Evolutionary conservation across 1,139 yeast genomes (phyloP).

Genomic region (Hanseniaspora sp.): DNA sequence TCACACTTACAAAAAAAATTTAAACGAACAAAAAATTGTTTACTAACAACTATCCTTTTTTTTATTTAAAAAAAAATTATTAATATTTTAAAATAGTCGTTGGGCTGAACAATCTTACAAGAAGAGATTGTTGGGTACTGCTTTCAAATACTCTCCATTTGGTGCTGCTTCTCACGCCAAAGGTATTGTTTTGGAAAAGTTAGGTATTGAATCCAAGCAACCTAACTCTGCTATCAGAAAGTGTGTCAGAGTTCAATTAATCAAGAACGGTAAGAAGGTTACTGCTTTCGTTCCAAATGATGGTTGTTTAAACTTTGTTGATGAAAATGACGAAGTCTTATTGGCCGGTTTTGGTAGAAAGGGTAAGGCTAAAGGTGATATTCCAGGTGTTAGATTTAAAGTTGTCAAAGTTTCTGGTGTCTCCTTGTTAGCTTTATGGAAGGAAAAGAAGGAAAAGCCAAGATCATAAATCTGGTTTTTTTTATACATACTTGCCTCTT

Average conservation of each 20-base stretch:
- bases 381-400: constrained; percentile 99
- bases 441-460: constrained; percentile 99
- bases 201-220: constrained; percentile 99
- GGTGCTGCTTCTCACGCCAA: constrained; percentile 99
- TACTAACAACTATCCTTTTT: constrained; percentile 6
- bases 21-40: neutral
- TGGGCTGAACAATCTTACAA: constrained; percentile 99
- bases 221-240: constrained; percentile 99
- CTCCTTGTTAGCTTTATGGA: constrained; percentile 98
- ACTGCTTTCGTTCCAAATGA: constrained; percentile 99
- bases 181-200: constrained; percentile 99
- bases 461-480: constrained; percentile 56
- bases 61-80: neutral
- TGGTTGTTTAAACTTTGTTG: constrained; percentile 99
- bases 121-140: constrained; percentile 98
- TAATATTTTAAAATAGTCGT: constrained; percentile 41
- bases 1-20: neutral
- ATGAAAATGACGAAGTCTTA: constrained; percentile 98
- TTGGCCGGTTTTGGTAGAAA: constrained; percentile 99
- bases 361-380: constrained; percentile 99
- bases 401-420: constrained; percentile 99
- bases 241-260: constrained; percentile 99
- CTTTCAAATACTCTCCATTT: constrained; percentile 99
- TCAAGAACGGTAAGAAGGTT: constrained; percentile 99
- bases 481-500: neutral